A percentile compares a stretch with the other conserved stretches of the same genome.
Evolutionary conservation across 2,329 filamentous ascomycete species (phyloP).

Genomic region (Fusarium papillatum): DNA sequence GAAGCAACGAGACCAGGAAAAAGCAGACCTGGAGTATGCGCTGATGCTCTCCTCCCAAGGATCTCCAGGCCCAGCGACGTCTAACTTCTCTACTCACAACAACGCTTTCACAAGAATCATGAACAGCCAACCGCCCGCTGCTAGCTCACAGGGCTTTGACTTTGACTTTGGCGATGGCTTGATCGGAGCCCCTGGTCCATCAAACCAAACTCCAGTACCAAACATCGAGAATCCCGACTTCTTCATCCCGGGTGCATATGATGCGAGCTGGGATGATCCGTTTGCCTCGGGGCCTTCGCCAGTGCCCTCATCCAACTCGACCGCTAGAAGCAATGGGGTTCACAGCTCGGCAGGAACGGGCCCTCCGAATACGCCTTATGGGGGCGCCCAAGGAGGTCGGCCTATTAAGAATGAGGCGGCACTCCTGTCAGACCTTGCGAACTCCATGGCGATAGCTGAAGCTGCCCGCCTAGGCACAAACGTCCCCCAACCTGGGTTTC

Average conservation of each 20-base stretch:
- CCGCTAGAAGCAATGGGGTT: not conserved
- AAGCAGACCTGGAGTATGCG: conserved; percentile 46
- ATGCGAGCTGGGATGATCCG: conserved; percentile 35
- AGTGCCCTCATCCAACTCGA: not conserved
- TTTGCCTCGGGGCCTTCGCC: conserved; percentile 8
- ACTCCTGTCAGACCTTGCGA: conserved; percentile 8
- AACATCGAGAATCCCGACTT: not conserved
- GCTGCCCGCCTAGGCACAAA: conserved; percentile 3
- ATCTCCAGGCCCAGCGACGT: conserved; percentile 7
- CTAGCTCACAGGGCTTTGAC: not conserved
- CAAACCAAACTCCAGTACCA: conserved; percentile 1
- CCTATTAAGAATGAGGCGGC: conserved; percentile 15
- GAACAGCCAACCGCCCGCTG: conserved; percentile 43
- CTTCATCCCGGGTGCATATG: conserved; percentile 38
- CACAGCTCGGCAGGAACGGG: not conserved
- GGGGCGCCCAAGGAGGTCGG: not conserved
- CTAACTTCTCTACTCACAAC: conserved; percentile 7
- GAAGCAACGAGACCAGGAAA: conserved; percentile 48
- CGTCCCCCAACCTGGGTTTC: conserved; percentile 21
- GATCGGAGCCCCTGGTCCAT: not conserved
- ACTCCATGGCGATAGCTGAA: conserved; percentile 5
- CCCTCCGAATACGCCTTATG: not conserved
- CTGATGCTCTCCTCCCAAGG: conserved; percentile 43
- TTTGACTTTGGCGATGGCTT: not conserved
- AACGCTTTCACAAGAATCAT: conserved; percentile 48